Percentiles rank a stretch among this genome's conserved stretches.
These are phyloP conservation scores for Pseudocercospora crystallina DNA, from an alignment of 2,329 filamentous ascomycete genomes.

Conservation along the genomic window DNA sequence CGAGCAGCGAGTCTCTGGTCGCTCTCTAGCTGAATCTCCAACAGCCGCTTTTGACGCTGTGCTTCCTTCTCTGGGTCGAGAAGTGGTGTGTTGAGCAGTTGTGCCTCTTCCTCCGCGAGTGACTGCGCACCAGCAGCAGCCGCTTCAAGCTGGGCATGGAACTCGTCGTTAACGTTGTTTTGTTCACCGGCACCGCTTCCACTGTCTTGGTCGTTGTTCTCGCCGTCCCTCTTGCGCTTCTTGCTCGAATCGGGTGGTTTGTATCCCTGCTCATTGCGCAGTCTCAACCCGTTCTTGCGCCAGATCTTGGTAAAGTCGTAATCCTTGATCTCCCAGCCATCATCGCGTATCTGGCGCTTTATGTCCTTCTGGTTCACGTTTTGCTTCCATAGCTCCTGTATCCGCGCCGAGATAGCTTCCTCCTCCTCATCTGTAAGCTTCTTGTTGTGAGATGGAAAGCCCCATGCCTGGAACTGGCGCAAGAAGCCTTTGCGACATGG, in stretches of 20 bases:
- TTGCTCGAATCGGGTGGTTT: slow-evolving; percentile 29
- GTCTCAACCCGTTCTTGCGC: slow-evolving; percentile 57
- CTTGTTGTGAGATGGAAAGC: slow-evolving; percentile 65
- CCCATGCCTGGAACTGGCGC: slow-evolving; percentile 58
- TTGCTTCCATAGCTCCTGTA: slow-evolving; percentile 75
- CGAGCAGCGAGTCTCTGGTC: slow-evolving; percentile 61
- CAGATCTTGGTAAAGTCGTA: slow-evolving; percentile 49
- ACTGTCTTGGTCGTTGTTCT: too few relatives aligned
- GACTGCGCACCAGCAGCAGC: not conserved
- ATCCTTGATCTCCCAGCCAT: slow-evolving; percentile 72
- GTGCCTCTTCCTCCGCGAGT: not conserved
- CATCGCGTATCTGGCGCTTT: slow-evolving; percentile 65
- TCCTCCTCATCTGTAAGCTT: slow-evolving; percentile 73
- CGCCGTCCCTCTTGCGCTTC: slow-evolving; percentile 36
- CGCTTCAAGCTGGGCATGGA: not conserved
- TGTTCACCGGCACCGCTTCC: not conserved
- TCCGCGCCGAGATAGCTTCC: slow-evolving; percentile 62
- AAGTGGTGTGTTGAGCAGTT: not conserved
- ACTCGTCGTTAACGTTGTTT: not conserved
- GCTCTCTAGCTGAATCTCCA: slow-evolving; percentile 47
- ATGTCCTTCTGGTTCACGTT: slow-evolving; percentile 74
- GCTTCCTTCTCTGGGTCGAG: slow-evolving; percentile 22
- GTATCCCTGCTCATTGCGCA: slow-evolving; percentile 25
- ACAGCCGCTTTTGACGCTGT: slow-evolving; percentile 23
- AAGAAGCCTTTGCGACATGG: slow-evolving; percentile 24